Conservation (phyloP, 2,329 filamentous ascomycete species). For the Penicillium sp. region DNA sequence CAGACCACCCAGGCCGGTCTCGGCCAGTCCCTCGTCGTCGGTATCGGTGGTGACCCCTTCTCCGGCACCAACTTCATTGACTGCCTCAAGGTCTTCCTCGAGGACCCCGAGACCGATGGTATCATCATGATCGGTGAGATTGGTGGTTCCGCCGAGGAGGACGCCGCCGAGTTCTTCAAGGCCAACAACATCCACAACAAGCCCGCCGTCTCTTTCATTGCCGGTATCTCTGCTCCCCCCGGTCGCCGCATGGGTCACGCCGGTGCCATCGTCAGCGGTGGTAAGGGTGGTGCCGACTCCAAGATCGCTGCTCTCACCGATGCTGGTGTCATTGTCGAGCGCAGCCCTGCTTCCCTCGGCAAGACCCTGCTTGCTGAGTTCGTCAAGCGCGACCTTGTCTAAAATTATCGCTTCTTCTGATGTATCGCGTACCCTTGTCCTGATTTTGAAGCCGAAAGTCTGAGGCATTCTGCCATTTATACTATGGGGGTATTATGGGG, state of each 20-base stretch:
- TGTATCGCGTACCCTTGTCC: slow-evolving; percentile 20
- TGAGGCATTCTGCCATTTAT: slow-evolving; percentile 25
- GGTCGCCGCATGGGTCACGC: slow-evolving; percentile 98
- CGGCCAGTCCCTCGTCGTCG: slow-evolving; percentile 95
- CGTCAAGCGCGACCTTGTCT: slow-evolving; percentile 92
- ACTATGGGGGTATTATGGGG: slow-evolving; percentile 20
- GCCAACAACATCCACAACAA: slow-evolving; percentile 89
- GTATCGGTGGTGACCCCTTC: slow-evolving; percentile 98
- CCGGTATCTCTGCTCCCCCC: slow-evolving; percentile 94
- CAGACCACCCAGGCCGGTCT: slow-evolving; percentile 97
- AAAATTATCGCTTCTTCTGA: slow-evolving; percentile 39
- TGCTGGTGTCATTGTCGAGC: slow-evolving; percentile 94
- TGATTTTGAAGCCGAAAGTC: slow-evolving; percentile 17
- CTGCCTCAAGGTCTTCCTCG: slow-evolving; percentile 93
- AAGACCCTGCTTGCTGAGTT: slow-evolving; percentile 95
- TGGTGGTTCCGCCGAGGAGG: slow-evolving; percentile 94
- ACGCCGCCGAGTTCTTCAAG: slow-evolving; percentile 94
- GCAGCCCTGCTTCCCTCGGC: slow-evolving; percentile 85
- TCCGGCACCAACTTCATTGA: slow-evolving; percentile 99
- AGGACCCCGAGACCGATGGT: slow-evolving; percentile 94
- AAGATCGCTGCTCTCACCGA: slow-evolving; percentile 94
- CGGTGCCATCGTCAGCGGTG: slow-evolving; percentile 94
- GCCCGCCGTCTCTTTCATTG: slow-evolving; percentile 97
- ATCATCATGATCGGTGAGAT: slow-evolving; percentile 99
- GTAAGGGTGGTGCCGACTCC: slow-evolving; percentile 95